phyloP scores from a whole-genome alignment of 2,329 filamentous ascomycete genomes.

The Shiraia bambusicola region DNA sequence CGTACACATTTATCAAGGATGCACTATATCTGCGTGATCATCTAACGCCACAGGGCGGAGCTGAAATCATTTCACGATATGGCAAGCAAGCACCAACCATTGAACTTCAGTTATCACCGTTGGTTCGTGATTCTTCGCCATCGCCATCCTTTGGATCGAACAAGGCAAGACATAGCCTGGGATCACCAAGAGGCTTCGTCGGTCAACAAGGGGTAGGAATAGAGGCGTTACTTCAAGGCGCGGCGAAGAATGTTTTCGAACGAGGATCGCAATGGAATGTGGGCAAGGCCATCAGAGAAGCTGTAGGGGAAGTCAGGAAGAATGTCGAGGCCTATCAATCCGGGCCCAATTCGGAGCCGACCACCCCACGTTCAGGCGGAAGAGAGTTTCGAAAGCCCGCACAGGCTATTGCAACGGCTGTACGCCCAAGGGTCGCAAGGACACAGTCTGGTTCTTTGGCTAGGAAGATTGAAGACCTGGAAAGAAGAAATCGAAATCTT shows the following conservation, averaged over 20 bases:
- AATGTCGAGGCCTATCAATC: conserved; percentile 68
- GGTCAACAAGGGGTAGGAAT: conserved; percentile 49
- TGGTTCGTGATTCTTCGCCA: conserved; percentile 32
- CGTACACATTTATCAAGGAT: conserved; percentile 82
- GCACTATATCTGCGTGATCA: conserved; percentile 73
- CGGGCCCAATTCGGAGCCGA: conserved; percentile 29
- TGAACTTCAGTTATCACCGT: conserved; percentile 26
- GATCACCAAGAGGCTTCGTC: conserved; percentile 31
- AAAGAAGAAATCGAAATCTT: conserved; percentile 66
- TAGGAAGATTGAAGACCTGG: conserved; percentile 49
- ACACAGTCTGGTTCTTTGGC: conserved; percentile 24
- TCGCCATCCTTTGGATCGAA: conserved; percentile 24
- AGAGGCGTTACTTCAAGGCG: conserved; percentile 73
- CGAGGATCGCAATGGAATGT: conserved; percentile 75
- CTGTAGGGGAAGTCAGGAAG: conserved; percentile 75
- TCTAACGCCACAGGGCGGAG: conserved; percentile 62
- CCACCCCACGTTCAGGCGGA: conserved; percentile 36
- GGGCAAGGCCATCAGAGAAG: conserved; percentile 78
- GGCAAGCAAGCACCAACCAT: conserved; percentile 51
- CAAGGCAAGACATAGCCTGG: conserved; percentile 30
- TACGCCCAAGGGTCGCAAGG: conserved; percentile 24
- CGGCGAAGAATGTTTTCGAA: conserved; percentile 73
- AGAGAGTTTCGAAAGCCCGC: conserved; percentile 39
- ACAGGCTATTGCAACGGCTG: conserved; percentile 20
- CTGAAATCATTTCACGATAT: conserved; percentile 69